Evolutionary conservation across 2,329 filamentous ascomycete genomes (phyloP).

Genomic region (Colletotrichum kahawae): DNA sequence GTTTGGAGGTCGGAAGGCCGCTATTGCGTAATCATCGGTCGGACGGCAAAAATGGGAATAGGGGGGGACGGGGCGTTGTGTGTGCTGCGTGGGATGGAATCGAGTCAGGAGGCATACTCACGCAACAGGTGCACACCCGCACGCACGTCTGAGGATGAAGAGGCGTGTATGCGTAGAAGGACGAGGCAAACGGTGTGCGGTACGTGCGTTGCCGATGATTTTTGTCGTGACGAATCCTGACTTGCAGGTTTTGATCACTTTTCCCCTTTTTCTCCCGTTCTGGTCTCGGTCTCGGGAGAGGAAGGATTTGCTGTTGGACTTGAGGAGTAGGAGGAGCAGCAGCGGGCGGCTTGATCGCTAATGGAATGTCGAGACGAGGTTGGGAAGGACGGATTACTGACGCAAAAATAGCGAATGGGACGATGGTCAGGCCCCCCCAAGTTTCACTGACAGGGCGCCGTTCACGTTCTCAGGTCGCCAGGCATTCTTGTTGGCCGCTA

Average conservation of each 20-base stretch:
- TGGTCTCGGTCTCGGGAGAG: neutral
- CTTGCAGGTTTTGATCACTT: neutral
- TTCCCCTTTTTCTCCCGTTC: neutral
- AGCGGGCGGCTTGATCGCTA: slow-evolving; percentile 1
- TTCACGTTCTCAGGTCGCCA: neutral
- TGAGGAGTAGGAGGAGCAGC: neutral
- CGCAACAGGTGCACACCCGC: neutral
- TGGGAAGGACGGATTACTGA: neutral
- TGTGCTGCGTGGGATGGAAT: neutral
- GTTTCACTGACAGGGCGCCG: slow-evolving; percentile 1
- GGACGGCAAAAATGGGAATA: neutral
- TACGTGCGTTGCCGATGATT: neutral
- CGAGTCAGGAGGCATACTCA: neutral
- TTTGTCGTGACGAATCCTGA: neutral
- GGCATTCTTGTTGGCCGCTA: neutral
- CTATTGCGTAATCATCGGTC: slow-evolving; percentile 21
- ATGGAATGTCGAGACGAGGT: slow-evolving; percentile 19
- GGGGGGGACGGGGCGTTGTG: neutral
- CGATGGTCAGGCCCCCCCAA: neutral
- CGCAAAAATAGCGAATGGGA: neutral
- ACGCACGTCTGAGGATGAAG: neutral
- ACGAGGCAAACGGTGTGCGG: neutral
- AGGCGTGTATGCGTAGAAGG: neutral
- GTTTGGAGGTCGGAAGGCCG: neutral
- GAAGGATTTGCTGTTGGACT: neutral